phyloP scores from a whole-genome alignment of 768 basidiomycete species.

The Hypholoma fasciculare region DNA sequence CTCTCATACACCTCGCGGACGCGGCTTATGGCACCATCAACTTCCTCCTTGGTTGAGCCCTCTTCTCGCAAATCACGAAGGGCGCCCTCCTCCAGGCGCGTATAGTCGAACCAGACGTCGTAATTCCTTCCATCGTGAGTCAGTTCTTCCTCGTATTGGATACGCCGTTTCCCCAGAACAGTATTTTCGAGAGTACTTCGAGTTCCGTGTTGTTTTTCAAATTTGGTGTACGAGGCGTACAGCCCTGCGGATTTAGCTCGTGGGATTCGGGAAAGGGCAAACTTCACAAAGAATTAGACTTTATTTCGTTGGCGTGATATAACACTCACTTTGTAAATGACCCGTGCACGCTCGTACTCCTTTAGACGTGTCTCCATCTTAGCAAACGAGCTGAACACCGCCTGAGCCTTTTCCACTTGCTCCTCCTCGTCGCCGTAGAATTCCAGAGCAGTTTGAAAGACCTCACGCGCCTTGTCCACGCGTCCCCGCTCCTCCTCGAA shows the following conservation, averaged over 20 bases:
- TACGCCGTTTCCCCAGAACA: slow-evolving; percentile 95
- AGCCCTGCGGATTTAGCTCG: slow-evolving; percentile 86
- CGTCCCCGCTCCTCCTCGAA: slow-evolving; percentile 83
- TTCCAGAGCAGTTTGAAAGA: slow-evolving; percentile 88
- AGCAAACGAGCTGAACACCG: slow-evolving; percentile 90
- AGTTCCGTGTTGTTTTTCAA: slow-evolving; percentile 97
- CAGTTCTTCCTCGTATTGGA: slow-evolving; percentile 97
- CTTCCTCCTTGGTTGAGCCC: slow-evolving; percentile 70
- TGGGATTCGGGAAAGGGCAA: slow-evolving; percentile 91
- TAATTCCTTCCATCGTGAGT: slow-evolving; percentile 91
- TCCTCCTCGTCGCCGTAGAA: slow-evolving; percentile 89
- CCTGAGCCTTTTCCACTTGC: slow-evolving; percentile 95
- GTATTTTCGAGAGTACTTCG: slow-evolving; percentile 88
- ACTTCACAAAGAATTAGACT: slow-evolving; percentile 44
- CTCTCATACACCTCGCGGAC: slow-evolving; percentile 95
- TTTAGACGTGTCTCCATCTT: slow-evolving; percentile 97
- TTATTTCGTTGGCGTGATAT: background rate
- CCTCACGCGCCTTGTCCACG: slow-evolving; percentile 77
- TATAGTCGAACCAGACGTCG: slow-evolving; percentile 98
- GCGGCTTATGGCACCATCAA: slow-evolving; percentile 57
- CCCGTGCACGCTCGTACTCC: slow-evolving; percentile 94
- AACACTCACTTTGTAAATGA: slow-evolving; percentile 86
- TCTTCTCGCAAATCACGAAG: slow-evolving; percentile 73
- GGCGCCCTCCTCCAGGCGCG: slow-evolving; percentile 90
- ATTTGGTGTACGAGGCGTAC: slow-evolving; percentile 93